Conservation (phyloP, 2,329 filamentous ascomycete species). For the Venturia carpophila region DNA sequence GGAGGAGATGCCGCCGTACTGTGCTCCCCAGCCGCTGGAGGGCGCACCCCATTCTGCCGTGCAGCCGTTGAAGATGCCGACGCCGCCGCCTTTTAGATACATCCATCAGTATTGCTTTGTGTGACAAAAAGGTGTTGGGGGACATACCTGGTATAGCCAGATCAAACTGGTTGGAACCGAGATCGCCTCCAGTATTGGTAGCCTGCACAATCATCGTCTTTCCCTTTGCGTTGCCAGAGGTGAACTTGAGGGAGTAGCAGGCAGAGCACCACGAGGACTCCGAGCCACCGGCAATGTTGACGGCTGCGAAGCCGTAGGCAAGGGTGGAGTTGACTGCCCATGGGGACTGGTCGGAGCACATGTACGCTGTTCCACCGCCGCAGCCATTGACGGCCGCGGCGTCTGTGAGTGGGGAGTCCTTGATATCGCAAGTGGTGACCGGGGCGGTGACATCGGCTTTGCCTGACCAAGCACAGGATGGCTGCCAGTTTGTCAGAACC, state of each 20-base stretch:
- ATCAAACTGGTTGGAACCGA: slow-evolving; percentile 53
- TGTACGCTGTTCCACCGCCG: slow-evolving; percentile 47
- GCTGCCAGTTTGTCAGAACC: slow-evolving; percentile 20
- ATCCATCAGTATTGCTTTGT: not conserved
- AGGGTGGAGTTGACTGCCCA: slow-evolving; percentile 49
- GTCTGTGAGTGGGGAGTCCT: slow-evolving; percentile 45
- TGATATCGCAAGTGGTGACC: slow-evolving; percentile 45
- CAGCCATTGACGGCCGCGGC: slow-evolving; percentile 43
- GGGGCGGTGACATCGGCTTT: slow-evolving; percentile 46
- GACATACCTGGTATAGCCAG: slow-evolving; percentile 30
- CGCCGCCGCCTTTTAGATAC: slow-evolving; percentile 41
- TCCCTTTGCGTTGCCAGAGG: slow-evolving; percentile 44
- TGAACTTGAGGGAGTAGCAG: slow-evolving; percentile 53
- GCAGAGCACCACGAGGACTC: slow-evolving; percentile 55
- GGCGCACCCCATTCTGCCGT: slow-evolving; percentile 41
- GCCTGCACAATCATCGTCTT: slow-evolving; percentile 57
- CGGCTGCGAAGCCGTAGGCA: slow-evolving; percentile 56
- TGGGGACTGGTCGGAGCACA: slow-evolving; percentile 53
- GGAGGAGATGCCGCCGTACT: slow-evolving; percentile 50
- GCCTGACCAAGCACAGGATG: slow-evolving; percentile 48
- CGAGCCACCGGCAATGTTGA: slow-evolving; percentile 45
- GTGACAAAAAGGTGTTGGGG: too few relatives aligned
- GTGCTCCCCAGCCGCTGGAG: slow-evolving; percentile 46
- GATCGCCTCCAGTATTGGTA: slow-evolving; percentile 53
- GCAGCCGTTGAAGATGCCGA: slow-evolving; percentile 50